Evolutionary conservation across 306 rosid genomes (phyloP).

Genomic region (Medicago truncatula): MtrunA17r5.0-ANR NC_053042.1:35144501-35145000

Average conservation of each 20-base stretch:
- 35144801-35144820: constrained; percentile 1
- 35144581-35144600: background rate
- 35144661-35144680: constrained; percentile 61
- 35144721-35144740: constrained; percentile 44
- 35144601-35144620: background rate
- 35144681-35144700: constrained; percentile 63
- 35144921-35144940: constrained; percentile 46
- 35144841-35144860: constrained; percentile 62
- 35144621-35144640: constrained; percentile 55
- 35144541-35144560: constrained; percentile 68
- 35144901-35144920: constrained; percentile 32
- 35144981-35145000: constrained; percentile 42
- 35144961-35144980: background rate
- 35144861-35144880: constrained; percentile 59
- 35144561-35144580: background rate
- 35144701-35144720: constrained; percentile 60
- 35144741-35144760: constrained; percentile 69
- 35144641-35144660: constrained; percentile 57
- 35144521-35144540: constrained; percentile 46
- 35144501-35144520: constrained; percentile 9
- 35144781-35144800: constrained; percentile 29
- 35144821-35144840: constrained; percentile 6
- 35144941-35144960: constrained; percentile 64
- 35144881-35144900: constrained; percentile 31
- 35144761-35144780: constrained; percentile 54